Evolutionary conservation across 2,329 filamentous ascomycete species (phyloP).

Genomic region (Penicillium sp.): DNA sequence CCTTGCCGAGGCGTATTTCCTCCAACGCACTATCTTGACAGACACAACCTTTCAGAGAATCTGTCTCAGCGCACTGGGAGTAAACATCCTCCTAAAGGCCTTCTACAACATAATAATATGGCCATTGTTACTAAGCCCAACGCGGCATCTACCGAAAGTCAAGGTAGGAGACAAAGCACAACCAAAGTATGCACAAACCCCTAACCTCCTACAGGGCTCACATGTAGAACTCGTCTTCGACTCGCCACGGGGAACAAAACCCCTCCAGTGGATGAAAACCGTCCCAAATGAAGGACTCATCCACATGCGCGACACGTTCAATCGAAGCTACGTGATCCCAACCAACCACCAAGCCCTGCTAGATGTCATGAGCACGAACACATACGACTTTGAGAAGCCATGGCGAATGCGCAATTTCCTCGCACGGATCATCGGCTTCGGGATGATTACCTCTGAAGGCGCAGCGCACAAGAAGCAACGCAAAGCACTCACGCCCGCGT

Average conservation of each 20-base stretch:
- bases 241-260: slow-evolving; percentile 25
- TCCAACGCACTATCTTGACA: slow-evolving; percentile 22
- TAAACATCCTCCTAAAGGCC: slow-evolving; percentile 20
- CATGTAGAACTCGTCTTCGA: slow-evolving; percentile 27
- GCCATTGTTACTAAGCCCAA: slow-evolving; percentile 43
- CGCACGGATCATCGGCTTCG: slow-evolving; percentile 43
- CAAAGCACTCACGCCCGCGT: slow-evolving; percentile 31
- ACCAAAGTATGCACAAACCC: background rate
- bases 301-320: slow-evolving; percentile 44
- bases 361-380: slow-evolving; percentile 47
- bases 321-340: slow-evolving; percentile 26
- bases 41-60: slow-evolving; percentile 22
- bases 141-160: slow-evolving; percentile 44
- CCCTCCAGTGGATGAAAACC: slow-evolving; percentile 42
- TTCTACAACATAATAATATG: slow-evolving; percentile 42
- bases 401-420: slow-evolving; percentile 38
- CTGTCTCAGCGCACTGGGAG: slow-evolving; percentile 15
- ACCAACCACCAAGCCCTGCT: slow-evolving; percentile 37
- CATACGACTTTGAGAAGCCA: slow-evolving; percentile 50
- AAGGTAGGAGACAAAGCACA: slow-evolving; percentile 5
- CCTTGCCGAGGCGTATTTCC: slow-evolving; percentile 23
- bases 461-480: slow-evolving; percentile 43
- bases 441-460: slow-evolving; percentile 45
- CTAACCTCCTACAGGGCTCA: slow-evolving; percentile 18
- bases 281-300: slow-evolving; percentile 51